Conservation (phyloP, 257 asterid species). For the Primulina eburnea region DNA sequence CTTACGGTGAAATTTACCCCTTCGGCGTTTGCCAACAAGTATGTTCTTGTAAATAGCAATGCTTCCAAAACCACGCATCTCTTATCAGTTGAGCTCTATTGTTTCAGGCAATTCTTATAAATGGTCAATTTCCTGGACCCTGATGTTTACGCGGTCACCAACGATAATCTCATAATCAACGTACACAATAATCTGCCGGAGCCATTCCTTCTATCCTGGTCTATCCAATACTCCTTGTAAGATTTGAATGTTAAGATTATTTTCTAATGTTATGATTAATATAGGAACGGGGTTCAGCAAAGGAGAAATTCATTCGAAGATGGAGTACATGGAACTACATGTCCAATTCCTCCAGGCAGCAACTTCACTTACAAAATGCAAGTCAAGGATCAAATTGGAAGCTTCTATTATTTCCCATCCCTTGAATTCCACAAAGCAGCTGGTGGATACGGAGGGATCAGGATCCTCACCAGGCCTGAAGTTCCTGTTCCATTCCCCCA, state of each 20-base stretch:
- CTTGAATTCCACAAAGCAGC: slow-evolving; percentile 69
- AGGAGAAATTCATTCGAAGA: slow-evolving; percentile 63
- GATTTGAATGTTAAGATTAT: not conserved
- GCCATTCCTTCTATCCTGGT: slow-evolving; percentile 85
- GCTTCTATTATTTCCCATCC: slow-evolving; percentile 64
- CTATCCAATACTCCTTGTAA: slow-evolving; percentile 3
- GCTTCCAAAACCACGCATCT: too few relatives aligned
- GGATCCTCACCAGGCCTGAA: slow-evolving; percentile 56
- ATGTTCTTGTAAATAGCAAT: not conserved
- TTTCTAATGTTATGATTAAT: not conserved
- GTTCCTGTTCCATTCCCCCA: slow-evolving; percentile 66
- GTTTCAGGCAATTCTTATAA: slow-evolving; percentile 64
- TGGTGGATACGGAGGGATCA: slow-evolving; percentile 67
- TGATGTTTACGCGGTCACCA: slow-evolving; percentile 54
- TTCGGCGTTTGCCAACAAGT: slow-evolving; percentile 76
- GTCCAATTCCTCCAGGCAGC: slow-evolving; percentile 71
- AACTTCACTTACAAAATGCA: slow-evolving; percentile 62
- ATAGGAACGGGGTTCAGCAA: slow-evolving; percentile 65
- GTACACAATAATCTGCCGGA: slow-evolving; percentile 64
- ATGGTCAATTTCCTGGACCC: slow-evolving; percentile 87
- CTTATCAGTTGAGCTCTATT: not conserved
- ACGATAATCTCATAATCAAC: slow-evolving; percentile 64
- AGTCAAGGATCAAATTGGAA: slow-evolving; percentile 73
- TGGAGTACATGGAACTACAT: slow-evolving; percentile 64
- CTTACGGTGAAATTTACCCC: slow-evolving; percentile 60